A percentile compares a stretch with the other conserved stretches of the same genome.
phyloP scores from a whole-genome alignment of 805 yeast genomes.

The Zygotorulaspora chibaensis region DNA sequence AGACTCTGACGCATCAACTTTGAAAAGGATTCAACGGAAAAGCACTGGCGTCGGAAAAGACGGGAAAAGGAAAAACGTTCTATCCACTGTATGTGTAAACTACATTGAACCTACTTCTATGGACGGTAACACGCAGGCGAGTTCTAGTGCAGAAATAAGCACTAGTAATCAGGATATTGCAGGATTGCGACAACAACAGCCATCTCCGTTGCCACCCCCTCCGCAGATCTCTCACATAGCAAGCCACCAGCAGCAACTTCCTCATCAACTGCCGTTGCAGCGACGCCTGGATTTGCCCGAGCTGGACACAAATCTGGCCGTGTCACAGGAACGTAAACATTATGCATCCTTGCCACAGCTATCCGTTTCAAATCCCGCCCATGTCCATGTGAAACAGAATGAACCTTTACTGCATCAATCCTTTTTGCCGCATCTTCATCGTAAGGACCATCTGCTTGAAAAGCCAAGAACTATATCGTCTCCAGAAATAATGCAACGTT shows the following conservation, averaged over 20 bases:
- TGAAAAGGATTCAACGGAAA: constrained; percentile 32
- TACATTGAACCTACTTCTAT: constrained; percentile 16
- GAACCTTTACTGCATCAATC: constrained; percentile 1
- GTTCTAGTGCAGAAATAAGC: neutral
- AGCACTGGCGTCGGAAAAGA: constrained; percentile 31
- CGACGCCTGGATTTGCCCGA: neutral
- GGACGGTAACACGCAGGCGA: neutral
- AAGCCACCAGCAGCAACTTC: neutral
- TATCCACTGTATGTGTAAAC: constrained; percentile 30
- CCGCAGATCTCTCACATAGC: neutral
- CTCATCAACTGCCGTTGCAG: neutral
- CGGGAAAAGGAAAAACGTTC: constrained; percentile 30
- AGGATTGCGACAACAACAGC: neutral
- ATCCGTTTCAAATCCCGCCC: constrained; percentile 5
- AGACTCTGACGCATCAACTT: constrained; percentile 19
- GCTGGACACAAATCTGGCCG: neutral
- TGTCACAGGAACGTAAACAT: constrained; percentile 8
- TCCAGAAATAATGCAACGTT: constrained; percentile 10
- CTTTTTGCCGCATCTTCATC: constrained; percentile 11
- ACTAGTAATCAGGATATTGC: neutral
- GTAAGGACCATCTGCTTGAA: constrained; percentile 9
- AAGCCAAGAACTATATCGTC: constrained; percentile 14
- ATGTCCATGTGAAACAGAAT: neutral
- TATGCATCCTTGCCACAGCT: constrained; percentile 12
- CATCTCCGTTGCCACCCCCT: constrained; percentile 1